Evolutionary conservation across 371 early-diverging fungal species (phyloP).

Genomic region (Apophysomyces trapeziformis): DNA sequence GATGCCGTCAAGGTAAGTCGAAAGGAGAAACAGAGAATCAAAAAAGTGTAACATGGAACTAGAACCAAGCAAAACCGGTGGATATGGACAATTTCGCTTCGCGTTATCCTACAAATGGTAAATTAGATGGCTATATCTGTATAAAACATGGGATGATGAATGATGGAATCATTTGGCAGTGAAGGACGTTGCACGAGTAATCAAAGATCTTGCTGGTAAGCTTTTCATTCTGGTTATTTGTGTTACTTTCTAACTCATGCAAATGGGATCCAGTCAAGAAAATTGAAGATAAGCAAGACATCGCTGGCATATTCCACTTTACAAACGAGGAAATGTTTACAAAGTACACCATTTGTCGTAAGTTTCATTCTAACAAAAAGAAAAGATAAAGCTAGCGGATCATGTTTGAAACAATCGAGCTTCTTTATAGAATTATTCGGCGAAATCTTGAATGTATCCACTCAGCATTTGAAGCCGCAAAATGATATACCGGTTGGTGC

Average conservation of each 20-base stretch:
- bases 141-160: background rate
- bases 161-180: slow-evolving; percentile 35
- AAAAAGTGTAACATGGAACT: background rate
- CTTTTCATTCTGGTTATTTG: background rate
- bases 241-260: no score
- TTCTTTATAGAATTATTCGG: slow-evolving; percentile 49
- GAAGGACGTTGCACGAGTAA: slow-evolving; percentile 69
- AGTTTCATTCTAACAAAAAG: slow-evolving; percentile 19
- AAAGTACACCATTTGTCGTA: slow-evolving; percentile 82
- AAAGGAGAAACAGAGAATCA: background rate
- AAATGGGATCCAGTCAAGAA: slow-evolving; percentile 34
- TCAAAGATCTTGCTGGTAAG: slow-evolving; percentile 62
- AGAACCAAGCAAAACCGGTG: slow-evolving; percentile 38
- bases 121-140: background rate
- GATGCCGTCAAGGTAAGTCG: slow-evolving; percentile 60
- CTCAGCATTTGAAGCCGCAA: slow-evolving; percentile 59
- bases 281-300: slow-evolving; percentile 42
- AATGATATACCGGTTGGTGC: slow-evolving; percentile 43
- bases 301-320: slow-evolving; percentile 75
- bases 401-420: slow-evolving; percentile 14
- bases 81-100: slow-evolving; percentile 72
- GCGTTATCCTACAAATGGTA: slow-evolving; percentile 85
- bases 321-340: slow-evolving; percentile 67
- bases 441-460: slow-evolving; percentile 48
- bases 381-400: background rate